These are phyloP conservation scores for Cymbopogon flexuosus DNA, from an alignment of 202 grass and related monocot genomes.

Conservation along the genomic window DNA sequence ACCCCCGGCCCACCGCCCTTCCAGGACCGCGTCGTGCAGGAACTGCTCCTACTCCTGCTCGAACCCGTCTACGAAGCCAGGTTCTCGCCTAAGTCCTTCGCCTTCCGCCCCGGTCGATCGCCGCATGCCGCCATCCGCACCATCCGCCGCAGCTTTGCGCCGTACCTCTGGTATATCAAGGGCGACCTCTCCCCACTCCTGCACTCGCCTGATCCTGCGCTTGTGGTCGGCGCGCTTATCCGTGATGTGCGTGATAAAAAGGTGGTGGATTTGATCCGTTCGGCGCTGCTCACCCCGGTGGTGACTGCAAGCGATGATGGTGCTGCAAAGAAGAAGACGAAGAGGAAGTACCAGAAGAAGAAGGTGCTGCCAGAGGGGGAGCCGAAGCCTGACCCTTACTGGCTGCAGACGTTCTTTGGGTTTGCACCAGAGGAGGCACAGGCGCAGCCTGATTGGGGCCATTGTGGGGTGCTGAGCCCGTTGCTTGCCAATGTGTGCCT, in stretches of 20 bases:
- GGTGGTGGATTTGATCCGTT: slow-evolving; percentile 72
- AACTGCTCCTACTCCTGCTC: slow-evolving; percentile 78
- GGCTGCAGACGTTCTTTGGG: slow-evolving; percentile 82
- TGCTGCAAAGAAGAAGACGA: slow-evolving; percentile 58
- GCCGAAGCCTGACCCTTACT: slow-evolving; percentile 89
- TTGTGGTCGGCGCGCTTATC: slow-evolving; percentile 69
- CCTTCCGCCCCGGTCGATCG: slow-evolving; percentile 76
- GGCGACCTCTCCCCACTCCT: slow-evolving; percentile 82
- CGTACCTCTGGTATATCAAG: slow-evolving; percentile 92
- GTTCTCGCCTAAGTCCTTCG: slow-evolving; percentile 77
- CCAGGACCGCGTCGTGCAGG: slow-evolving; percentile 86
- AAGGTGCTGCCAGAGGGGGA: slow-evolving; percentile 78
- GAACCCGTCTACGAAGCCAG: slow-evolving; percentile 77
- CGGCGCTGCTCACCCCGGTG: slow-evolving; percentile 56
- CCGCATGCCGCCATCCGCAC: slow-evolving; percentile 68
- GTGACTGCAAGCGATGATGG: slow-evolving; percentile 54
- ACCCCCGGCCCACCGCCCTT: slow-evolving; percentile 62
- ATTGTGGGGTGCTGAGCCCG: slow-evolving; percentile 72
- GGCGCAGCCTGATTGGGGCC: slow-evolving; percentile 72
- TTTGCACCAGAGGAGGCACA: slow-evolving; percentile 83
- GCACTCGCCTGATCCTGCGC: slow-evolving; percentile 53
- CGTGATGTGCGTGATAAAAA: slow-evolving; percentile 88
- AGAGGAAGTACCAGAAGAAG: slow-evolving; percentile 93
- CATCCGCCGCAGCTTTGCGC: slow-evolving; percentile 75
- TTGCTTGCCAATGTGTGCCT: slow-evolving; percentile 79